Evolutionary conservation across 1,284 basidiomycete species (phyloP), one percentile per base, ranked within the genome.

Genomic region (Moesziomyces aphidis): DNA sequence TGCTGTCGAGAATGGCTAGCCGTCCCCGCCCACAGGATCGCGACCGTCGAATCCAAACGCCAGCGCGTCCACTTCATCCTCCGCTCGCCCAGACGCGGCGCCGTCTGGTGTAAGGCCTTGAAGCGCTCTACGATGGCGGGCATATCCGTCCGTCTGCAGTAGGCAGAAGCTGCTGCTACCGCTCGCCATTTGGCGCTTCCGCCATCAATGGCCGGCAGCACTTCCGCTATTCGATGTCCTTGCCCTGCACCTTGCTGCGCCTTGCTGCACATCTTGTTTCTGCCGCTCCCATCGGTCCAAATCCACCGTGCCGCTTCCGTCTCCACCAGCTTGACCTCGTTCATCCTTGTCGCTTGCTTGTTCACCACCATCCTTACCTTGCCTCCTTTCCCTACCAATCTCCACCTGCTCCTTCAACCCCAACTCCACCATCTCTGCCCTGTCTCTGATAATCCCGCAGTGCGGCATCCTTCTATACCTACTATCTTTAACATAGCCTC

Each of bases 201-300:
- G 15, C 17, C 21, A 26, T 31, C 62, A 24, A 13, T 34, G 31
- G 45, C 34, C 49, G 26, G 34, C 8, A 23, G n/a, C 55, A n/a
- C 39, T 17, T 15, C 56, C 51, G 50, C 56, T 42, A 24, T 47
- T 21, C 22, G 36, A 52, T 48, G 50, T 47, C 51, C 50, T 43
- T 43, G 23, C 26, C 17, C 44, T 50, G 49, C 50, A 60, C 39
- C 34, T 13, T 21, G 19, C 44, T 50, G 49, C 50, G 55, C 39
- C 34, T 13, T 21, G 19, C 36, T 36, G 55, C 57, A 52, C 43
- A 42, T 15, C 51, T 44, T 60, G 62, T 39, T 34, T 55, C 36
- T 19, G 21, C 54, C 45, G 44, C 23, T 55, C 9, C 45, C 31
- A 28, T 28, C 50, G 36, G 21, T 8, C 5, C 36, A n/a, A n/a